Base-by-base conservation (phyloP, 140 eudicot genomes). In the Ambrosia hybrid region DNA sequence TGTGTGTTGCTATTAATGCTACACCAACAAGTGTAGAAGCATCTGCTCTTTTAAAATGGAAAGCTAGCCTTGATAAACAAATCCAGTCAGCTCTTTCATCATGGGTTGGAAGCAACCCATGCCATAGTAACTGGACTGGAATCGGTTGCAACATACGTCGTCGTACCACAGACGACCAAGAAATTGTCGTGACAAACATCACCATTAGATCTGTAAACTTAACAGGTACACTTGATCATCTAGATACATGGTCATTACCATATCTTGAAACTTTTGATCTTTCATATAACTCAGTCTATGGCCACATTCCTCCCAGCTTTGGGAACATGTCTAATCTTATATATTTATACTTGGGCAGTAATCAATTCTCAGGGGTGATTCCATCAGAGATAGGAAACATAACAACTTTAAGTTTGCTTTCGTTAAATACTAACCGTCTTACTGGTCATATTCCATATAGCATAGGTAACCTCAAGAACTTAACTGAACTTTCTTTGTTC, bases 81-180 rank as follows among this genome's bases (percentile, higher is more conserved):
- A 48, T 3, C 53, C 53, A 9, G 9, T 48, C 53, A 48, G 53
- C 10, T 48, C 14, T 48, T 12, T 48, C 53, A 48, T 48, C 53
- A 48, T 48, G 53, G 53, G 53, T 48, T 48, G 53, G 53, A 48
- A 48, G n/a, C 53, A 48, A 48, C 53, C 53, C 53, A 48, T 48
- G 53, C 53, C 53, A 48, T 48, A 48, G 9, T 12, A 48, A 48
- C 10, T 48, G 53, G 53, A 48, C 53, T 2, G 53, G 53, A 9
- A 48, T 48, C n/a, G 3, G 9, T 48, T 48, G 53, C 53, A 21
- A 21, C 30, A 21, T 21, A 21, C 30, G 30, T 21, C 30, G 30
- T 21, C 30, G 30, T 21, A 21, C 30, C 30, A 21, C 30, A 21
- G 30, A 21, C 30, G 30, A 21, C 30, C 30, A 21, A 21, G 46